Conservation (phyloP, 805 yeast species). For the Metschnikowia vanudenii region DNA sequence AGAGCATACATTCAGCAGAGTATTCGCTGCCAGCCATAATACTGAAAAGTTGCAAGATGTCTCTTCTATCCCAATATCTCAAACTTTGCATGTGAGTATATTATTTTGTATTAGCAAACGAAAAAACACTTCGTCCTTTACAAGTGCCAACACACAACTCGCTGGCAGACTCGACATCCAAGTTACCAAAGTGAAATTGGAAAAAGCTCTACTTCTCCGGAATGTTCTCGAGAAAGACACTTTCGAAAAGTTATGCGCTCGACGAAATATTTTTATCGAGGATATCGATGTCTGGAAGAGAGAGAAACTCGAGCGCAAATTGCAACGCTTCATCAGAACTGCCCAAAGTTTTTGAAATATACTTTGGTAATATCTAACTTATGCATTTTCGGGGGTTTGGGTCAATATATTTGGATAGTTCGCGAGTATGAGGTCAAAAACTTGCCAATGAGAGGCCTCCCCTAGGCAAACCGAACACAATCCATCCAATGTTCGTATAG, state of each 20-base stretch:
- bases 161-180: not conserved
- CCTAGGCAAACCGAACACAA: too few relatives aligned
- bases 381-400: too few relatives aligned
- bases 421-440: too few relatives aligned
- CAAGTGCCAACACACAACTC: not conserved
- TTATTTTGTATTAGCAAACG: not conserved
- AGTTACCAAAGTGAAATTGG: not conserved
- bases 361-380: too few relatives aligned
- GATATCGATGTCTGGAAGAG: conserved; percentile 1
- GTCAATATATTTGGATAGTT: too few relatives aligned
- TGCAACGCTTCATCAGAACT: not conserved
- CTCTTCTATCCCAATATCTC: not conserved
- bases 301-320: conserved; percentile 3
- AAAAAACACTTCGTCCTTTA: conserved; percentile 10
- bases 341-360: too few relatives aligned
- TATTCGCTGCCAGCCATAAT: conserved; percentile 1
- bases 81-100: conserved; percentile 1
- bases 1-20: conserved; percentile 1
- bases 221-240: conserved; percentile 1
- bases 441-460: too few relatives aligned
- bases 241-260: not conserved
- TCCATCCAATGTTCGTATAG: too few relatives aligned
- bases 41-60: conserved; percentile 1
- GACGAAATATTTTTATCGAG: not conserved
- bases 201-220: conserved; percentile 7